These are phyloP conservation scores for Penicillium antarcticum DNA, from an alignment of 495 filamentous ascomycete genomes.

Conservation along the genomic window DNA sequence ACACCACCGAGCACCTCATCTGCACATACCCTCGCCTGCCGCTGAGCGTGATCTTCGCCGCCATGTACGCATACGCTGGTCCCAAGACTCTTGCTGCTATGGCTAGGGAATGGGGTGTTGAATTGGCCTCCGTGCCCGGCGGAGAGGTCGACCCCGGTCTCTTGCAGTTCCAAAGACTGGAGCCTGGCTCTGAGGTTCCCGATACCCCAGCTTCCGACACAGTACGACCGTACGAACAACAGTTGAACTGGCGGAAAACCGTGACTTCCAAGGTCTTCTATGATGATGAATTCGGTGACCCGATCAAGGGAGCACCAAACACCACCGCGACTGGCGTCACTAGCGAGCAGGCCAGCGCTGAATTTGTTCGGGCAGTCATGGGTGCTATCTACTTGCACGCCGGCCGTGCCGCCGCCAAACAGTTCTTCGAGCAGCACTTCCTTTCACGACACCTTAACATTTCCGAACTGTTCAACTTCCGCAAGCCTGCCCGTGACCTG, in stretches of 20 bases:
- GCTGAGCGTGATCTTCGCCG: conserved; percentile 73
- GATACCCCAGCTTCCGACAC: conserved; percentile 15
- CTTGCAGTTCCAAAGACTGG: conserved; percentile 71
- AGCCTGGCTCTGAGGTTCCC: conserved; percentile 51
- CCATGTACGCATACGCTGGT: conserved; percentile 79
- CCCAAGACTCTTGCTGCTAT: conserved; percentile 64
- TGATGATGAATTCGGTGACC: conserved; percentile 77
- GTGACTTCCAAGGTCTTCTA: conserved; percentile 68
- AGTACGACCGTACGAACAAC: conserved; percentile 39
- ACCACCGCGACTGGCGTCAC: conserved; percentile 32
- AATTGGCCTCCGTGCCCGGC: conserved; percentile 75
- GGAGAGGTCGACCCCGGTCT: conserved; percentile 89
- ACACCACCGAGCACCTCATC: conserved; percentile 82
- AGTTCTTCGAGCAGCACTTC: conserved; percentile 79
- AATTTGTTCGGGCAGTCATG: conserved; percentile 75
- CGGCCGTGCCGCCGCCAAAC: conserved; percentile 64
- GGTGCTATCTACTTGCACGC: conserved; percentile 82
- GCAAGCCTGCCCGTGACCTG: conserved; percentile 76
- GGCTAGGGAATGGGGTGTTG: conserved; percentile 84
- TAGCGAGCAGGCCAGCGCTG: conserved; percentile 50
- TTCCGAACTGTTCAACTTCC: conserved; percentile 74
- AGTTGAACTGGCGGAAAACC: conserved; percentile 64
- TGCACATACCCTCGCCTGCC: conserved; percentile 87
- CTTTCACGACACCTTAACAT: conserved; percentile 77
- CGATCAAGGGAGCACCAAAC: conserved; percentile 25